phyloP scores from a whole-genome alignment of 768 basidiomycete genomes.

The Udeniomyces megalosporus region DNA sequence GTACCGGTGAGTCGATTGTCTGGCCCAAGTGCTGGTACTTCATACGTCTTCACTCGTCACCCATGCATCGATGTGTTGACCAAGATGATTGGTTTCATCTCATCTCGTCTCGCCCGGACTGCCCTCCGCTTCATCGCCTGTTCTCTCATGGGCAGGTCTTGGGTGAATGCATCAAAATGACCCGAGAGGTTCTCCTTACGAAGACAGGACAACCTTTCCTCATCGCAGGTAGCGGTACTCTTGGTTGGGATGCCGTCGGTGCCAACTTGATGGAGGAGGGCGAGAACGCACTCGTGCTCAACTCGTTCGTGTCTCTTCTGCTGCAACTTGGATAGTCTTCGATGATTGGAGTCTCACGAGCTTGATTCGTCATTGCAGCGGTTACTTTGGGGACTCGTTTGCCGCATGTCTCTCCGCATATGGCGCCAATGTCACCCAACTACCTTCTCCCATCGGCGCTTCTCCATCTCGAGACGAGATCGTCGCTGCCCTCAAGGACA shows the following conservation, averaged over 20 bases:
- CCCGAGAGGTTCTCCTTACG: constrained; percentile 53
- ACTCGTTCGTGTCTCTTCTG: too few species aligned
- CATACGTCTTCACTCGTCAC: too few species aligned
- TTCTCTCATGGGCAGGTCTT: constrained; percentile 35
- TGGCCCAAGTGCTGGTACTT: too few species aligned
- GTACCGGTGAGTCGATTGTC: constrained; percentile 35
- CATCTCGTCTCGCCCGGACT: too few species aligned
- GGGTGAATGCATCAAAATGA: constrained; percentile 45
- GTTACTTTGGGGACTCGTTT: constrained; percentile 89
- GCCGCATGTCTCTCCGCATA: constrained; percentile 50
- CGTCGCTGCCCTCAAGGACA: constrained; percentile 45
- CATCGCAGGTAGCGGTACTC: constrained; percentile 82
- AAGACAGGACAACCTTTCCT: constrained; percentile 67
- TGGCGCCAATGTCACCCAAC: constrained; percentile 68
- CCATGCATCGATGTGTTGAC: too few species aligned
- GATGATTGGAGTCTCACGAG: too few species aligned
- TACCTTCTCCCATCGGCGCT: constrained; percentile 70
- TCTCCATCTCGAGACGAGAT: constrained; percentile 38
- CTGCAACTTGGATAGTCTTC: neutral
- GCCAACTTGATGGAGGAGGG: constrained; percentile 58
- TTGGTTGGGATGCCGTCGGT: constrained; percentile 94
- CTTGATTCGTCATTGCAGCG: too few species aligned
- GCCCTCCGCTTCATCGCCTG: too few species aligned
- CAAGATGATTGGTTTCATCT: too few species aligned
- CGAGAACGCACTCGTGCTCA: constrained; percentile 21